Evolutionary conservation across 1,284 basidiomycete genomes (phyloP), one percentile per base, ranked within the genome.

Genomic region (Veloporphyrellus conicus): DNA sequence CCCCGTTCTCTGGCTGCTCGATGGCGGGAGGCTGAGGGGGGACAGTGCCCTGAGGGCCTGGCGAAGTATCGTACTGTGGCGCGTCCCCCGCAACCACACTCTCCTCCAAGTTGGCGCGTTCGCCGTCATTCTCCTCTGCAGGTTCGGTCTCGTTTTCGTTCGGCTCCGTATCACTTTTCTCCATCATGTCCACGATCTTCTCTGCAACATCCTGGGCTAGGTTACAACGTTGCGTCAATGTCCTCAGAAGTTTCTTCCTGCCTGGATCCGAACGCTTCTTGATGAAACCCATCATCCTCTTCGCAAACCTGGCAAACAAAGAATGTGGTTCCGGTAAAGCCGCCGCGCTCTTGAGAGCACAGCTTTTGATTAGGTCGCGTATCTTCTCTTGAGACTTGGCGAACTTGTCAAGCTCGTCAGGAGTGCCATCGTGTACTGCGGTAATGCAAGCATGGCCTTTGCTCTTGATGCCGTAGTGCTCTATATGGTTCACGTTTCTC

Each of bases 391-490:
- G 49, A 3, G 65, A 64, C 32, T 60, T 41, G 18, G 19, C 27
- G 29, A 47, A 64, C 40, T 68, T 64, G 51, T 29, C 41, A 29
- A 58, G 45, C 27, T 66, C 57, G 22, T 38, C 60, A 4, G 48
- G 50, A 16, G 32, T 45, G 16, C 62, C 64, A 10, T 55, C 60
- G 19, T 42, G 46, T 27, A 66, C 63, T 16, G 70, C 67, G 1
- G 73, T 75, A 31, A 74, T 62, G 46, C 72, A 75, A 15, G 70
- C 72, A 18, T 66, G 59, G 6, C 61, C 69, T 1, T 48, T 31
- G 23, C 66, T 64, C 31, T 51, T 48, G 50, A 74, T 71, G 1
- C 59, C 61, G 29, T 67, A 56, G 22, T 48, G 40, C 15, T 59
- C 46, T 48, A 74, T 71, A 10, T 52, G 45, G 0, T 11, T 36